These are phyloP conservation scores for Periconia macrospinosa DNA, from an alignment of 2,329 filamentous ascomycete species.

Conservation along the genomic window DNA sequence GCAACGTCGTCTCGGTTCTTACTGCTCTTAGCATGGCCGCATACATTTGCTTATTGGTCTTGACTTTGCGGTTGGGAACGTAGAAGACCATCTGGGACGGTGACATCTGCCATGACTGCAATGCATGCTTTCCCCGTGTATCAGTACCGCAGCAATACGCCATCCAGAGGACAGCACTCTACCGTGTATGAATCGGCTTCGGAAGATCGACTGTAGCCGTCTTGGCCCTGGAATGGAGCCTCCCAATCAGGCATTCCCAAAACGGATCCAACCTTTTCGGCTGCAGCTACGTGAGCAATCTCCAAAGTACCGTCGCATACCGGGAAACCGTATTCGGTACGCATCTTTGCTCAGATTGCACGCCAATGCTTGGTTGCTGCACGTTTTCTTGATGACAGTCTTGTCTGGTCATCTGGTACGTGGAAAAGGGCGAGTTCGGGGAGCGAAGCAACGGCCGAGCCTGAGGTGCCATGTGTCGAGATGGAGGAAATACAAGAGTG, in stretches of 20 bases:
- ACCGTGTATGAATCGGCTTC: not conserved
- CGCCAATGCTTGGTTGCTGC: constrained; percentile 25
- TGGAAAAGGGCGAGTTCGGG: not conserved
- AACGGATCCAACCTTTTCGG: no score
- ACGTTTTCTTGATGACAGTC: constrained; percentile 7
- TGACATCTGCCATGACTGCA: no score
- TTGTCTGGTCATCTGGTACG: not conserved
- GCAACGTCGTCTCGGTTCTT: constrained; percentile 65
- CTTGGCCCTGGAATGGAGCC: constrained; percentile 10
- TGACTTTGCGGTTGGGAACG: constrained; percentile 56
- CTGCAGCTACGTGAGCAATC: no score
- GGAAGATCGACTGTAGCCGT: constrained; percentile 1
- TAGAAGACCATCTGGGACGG: constrained; percentile 18
- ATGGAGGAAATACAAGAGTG: not conserved
- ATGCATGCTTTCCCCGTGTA: no score
- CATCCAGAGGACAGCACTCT: not conserved
- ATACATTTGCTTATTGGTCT: constrained; percentile 61
- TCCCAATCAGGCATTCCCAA: not conserved
- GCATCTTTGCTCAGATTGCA: constrained; percentile 16
- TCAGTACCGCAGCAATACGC: not conserved
- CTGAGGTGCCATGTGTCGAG: not conserved
- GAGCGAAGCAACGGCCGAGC: not conserved
- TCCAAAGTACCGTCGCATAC: not conserved
- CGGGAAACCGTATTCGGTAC: not conserved
- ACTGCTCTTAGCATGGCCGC: constrained; percentile 65